These are phyloP conservation scores for Herpetomonas tarakana DNA, from an alignment of 208 protist genomes.

Conservation along the genomic window DNA sequence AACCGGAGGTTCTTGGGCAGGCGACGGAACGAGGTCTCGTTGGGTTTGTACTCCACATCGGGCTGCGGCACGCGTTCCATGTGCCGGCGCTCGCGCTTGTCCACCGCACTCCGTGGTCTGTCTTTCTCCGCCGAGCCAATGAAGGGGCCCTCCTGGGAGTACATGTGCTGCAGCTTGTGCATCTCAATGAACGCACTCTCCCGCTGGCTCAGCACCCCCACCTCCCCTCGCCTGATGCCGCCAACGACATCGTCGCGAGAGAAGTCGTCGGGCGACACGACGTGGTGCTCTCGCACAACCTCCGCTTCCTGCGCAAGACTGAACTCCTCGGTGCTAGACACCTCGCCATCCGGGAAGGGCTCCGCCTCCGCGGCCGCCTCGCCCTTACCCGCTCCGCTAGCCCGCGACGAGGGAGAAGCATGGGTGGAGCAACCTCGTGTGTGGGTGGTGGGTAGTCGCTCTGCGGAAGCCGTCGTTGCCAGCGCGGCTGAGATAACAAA, in stretches of 20 bases:
- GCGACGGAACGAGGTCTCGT: constrained; percentile 80
- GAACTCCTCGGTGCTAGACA: too few relatives aligned
- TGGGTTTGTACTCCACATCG: constrained; percentile 57
- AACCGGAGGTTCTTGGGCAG: constrained; percentile 68
- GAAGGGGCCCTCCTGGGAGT: constrained; percentile 78
- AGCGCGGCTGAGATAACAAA: too few relatives aligned
- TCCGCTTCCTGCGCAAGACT: constrained; percentile 38
- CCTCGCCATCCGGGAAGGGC: too few relatives aligned
- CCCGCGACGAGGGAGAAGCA: too few relatives aligned
- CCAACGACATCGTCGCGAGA: constrained; percentile 5
- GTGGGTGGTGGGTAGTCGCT: too few relatives aligned
- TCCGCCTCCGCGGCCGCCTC: too few relatives aligned
- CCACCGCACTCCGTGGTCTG: constrained; percentile 27
- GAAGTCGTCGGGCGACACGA: constrained; percentile 1
- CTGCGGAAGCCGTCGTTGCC: too few relatives aligned
- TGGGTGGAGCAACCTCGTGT: too few relatives aligned
- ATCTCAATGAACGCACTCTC: constrained; percentile 54
- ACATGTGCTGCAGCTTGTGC: constrained; percentile 70
- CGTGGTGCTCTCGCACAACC: constrained; percentile 37
- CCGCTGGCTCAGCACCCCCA: constrained; percentile 34
- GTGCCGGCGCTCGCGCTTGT: constrained; percentile 44
- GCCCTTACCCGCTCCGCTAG: too few relatives aligned
- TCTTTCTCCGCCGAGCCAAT: constrained; percentile 73
- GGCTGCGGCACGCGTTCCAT: constrained; percentile 72
- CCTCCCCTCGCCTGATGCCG: constrained; percentile 33